Evolutionary conservation across 1,284 basidiomycete species (phyloP), one percentile per base, ranked within the genome.

Genomic region (Sanghuangporus sanghuang): DNA sequence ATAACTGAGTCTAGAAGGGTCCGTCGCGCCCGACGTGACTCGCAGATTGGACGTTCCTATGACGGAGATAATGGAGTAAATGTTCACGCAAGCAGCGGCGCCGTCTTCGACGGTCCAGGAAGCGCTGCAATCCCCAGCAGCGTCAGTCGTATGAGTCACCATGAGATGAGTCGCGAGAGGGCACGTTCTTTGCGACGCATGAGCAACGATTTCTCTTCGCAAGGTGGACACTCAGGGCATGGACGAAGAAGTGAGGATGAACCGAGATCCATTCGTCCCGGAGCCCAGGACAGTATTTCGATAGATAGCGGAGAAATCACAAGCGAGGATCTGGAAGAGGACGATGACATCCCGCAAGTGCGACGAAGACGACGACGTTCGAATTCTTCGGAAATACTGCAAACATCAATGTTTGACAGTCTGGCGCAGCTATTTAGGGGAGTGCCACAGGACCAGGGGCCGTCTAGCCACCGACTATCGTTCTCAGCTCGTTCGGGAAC

Each of bases 91-190:
- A 44, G 49, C 32, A 82, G 81, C 60, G 85, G 85, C 39, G 77
- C 86, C 21, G 85, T 91, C 78, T 93, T 92, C 70, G 86, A 88
- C 69, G 90, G 91, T 0, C 90, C 91, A 1, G 84, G 85, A 1
- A 85, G 89, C 70, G 76, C 77, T 39, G 84, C 81, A 35, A 85
- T 90, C 66, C 90, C 90, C 0, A 90, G 86, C 71, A 90, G 89
- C 69, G 82, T 86, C 8, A 90, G 90, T 7, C 80, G 87, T 62
- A 92, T 93, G 90, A 84, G 86, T 18, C 78, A 86, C 61, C 75
- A 83, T 42, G 85, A 85, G 59, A 64, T 67, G 61, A 69, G 68
- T 78, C 77, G 52, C 63, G 71, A 70, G 14, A 72, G 77, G 9
- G 36, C 57, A 7, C 57, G 49, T n/a, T 16, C 52, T 35, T 44